Base-by-base conservation (phyloP, 2,329 filamentous ascomycete species). In the Penicillium sp. region DNA sequence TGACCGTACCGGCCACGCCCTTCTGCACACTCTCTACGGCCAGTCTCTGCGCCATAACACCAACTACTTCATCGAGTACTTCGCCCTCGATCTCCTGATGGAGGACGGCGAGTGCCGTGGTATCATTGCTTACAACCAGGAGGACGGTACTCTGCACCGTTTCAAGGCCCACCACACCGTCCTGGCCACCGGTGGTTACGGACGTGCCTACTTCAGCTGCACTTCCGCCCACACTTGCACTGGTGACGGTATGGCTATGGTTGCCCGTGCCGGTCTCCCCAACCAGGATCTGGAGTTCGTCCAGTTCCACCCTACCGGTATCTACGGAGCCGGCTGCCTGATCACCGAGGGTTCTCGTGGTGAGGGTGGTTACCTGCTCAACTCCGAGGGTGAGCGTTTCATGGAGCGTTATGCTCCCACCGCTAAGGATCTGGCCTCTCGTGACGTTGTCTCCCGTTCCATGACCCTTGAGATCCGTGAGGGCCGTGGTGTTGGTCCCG, bases 51-150 rank as follows among this genome's bases (percentile, higher is more conserved):
- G 91, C 75, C 92, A 98, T 85, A 96, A 97, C 85, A 97, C 94
- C 75, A 97, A 97, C 84, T 99, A 97, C 86, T 98, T 99, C 82
- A 97, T 99, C 78, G 95, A 98, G 81, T 98, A 93, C 85, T 99
- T 98, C 78, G 95, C 93, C 70, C 86, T 96, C 68, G 95, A 98
- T 76, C 82, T 98, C 79, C 90, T 99, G 72, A 98, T 98, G 95
- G 90, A 97, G 81, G 91, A 96, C 72, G 94, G 94, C 61, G 90
- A 94, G 79, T 98, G 94, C 84, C 93, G 93, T 69, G 95, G 95
- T 86, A 91, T 98, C 68, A 85, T 98, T 67, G 94, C 94, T 60
- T 97, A 97, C 82, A 98, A 97, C 86, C 93, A 97, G 82, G 94
- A 99, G 81, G 95, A 99, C 74, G 95, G 95, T 66, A 98, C 94